Base-by-base conservation (phyloP, 129 eudicot species). In the Flaveria linearis region DNA sequence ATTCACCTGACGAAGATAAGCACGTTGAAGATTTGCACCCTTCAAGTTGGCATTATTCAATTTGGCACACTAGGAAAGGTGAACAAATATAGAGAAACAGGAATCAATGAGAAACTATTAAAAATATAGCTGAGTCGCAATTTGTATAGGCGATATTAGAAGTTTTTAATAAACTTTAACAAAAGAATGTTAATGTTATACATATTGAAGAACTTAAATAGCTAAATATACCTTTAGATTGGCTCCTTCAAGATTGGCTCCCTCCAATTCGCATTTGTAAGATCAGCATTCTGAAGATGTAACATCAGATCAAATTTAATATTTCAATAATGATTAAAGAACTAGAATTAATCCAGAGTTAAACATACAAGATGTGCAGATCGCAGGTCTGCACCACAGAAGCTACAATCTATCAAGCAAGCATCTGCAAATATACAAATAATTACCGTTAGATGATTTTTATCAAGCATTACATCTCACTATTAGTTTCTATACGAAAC, bases 231-330 rank as follows among this genome's bases (percentile, higher is more conserved):
- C 98, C 95, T 93, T 93, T 75, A 93, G 69, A 80, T 93, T 93
- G 73, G 98, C 98, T 68, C 98, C 98, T 90, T 93, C 98, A 57
- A 93, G 86, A 87, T 93, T 93, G 72, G 98, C 98, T 74, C 98
- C 98, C 79, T 93, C 97, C 81, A 93, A 84, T 93, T 93, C 74
- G 97, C 97, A 85, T 93, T 90, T 43, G 98, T 93, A 71, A 93
- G 97, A 86, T 93, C 98, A 66, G 98, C 98, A 14, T 86, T 81
- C 96, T 93, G 88, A 74, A 78, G 78, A 68, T 39, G 53, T 17
- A 33, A 7, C 64, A 39, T 66, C 10, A 66, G 51, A 36, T 8
- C 41, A 17, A 16, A 66, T 39, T 41, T 11, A 15, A 23, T 25
- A 12, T 60, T 60, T 26, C 41, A 36, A 36, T 23, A n/a, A 33